A percentile compares a stretch with the other conserved stretches of the same genome.
Conservation (phyloP, 2,329 filamentous ascomycete species). For the Colletotrichum aenigma region DNA sequence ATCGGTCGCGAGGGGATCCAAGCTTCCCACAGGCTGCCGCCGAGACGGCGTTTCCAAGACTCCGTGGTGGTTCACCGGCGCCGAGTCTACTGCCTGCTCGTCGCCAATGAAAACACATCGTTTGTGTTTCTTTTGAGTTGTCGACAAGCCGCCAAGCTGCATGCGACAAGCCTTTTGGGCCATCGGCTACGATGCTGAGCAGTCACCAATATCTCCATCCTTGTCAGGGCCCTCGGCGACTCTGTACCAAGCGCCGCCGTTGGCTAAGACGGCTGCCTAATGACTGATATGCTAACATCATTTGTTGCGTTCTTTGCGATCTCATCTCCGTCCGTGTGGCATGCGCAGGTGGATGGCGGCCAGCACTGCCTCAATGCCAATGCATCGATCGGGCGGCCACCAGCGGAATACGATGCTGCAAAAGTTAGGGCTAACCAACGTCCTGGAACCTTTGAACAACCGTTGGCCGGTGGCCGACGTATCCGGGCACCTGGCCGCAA, state of each 20-base stretch:
- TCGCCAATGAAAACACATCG: background rate
- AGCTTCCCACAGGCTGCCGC: background rate
- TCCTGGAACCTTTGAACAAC: background rate
- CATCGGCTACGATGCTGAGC: background rate
- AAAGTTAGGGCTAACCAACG: background rate
- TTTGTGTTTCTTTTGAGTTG: background rate
- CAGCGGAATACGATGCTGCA: background rate
- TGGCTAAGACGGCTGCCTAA: background rate
- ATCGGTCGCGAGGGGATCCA: background rate
- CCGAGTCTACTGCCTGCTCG: background rate
- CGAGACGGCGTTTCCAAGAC: background rate
- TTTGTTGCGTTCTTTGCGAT: background rate
- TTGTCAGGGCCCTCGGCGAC: background rate
- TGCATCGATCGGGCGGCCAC: constrained; percentile 7
- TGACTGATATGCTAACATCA: background rate
- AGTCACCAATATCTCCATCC: background rate
- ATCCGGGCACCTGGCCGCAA: constrained; percentile 7
- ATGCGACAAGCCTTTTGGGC: background rate
- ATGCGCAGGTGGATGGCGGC: background rate
- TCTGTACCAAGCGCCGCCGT: background rate
- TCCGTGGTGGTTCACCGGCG: background rate
- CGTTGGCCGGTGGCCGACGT: background rate
- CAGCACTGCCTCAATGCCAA: constrained; percentile 18
- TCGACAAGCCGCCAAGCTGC: background rate
- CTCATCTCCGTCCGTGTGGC: background rate